These are phyloP conservation scores for Phytopythium sindhum DNA, from an alignment of 352 stramenopile genomes.

Conservation along the genomic window DNA sequence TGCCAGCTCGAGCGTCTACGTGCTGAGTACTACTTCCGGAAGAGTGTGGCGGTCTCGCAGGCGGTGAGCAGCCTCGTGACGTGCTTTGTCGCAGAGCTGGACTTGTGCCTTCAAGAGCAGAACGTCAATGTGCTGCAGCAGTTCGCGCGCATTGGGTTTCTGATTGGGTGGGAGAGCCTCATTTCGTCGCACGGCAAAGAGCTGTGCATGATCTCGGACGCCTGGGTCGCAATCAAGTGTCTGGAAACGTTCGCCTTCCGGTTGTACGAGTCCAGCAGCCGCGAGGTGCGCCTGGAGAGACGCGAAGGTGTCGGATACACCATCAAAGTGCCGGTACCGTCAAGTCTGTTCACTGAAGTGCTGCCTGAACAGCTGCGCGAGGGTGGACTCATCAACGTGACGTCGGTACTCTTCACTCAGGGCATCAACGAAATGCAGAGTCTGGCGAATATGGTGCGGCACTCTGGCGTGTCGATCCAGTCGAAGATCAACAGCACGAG, in stretches of 20 bases:
- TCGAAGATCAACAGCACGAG: slow-evolving; percentile 80
- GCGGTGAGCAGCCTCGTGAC: slow-evolving; percentile 78
- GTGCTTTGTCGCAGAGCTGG: slow-evolving; percentile 75
- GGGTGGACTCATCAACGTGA: slow-evolving; percentile 65
- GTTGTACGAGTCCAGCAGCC: slow-evolving; percentile 41
- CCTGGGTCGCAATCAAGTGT: slow-evolving; percentile 87
- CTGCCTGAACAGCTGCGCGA: slow-evolving; percentile 50
- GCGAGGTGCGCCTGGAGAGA: slow-evolving; percentile 62
- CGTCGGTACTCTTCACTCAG: slow-evolving; percentile 82
- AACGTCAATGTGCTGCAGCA: slow-evolving; percentile 66
- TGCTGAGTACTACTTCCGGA: slow-evolving; percentile 78
- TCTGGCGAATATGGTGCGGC: slow-evolving; percentile 86
- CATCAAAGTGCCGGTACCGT: slow-evolving; percentile 51
- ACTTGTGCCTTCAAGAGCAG: slow-evolving; percentile 62
- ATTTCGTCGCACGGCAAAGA: slow-evolving; percentile 95
- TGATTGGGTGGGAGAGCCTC: slow-evolving; percentile 94
- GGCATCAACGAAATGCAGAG: slow-evolving; percentile 95
- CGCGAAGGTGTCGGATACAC: slow-evolving; percentile 62
- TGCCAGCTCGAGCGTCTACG: slow-evolving; percentile 76
- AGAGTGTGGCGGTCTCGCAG: slow-evolving; percentile 81
- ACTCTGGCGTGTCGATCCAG: slow-evolving; percentile 79
- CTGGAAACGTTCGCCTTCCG: slow-evolving; percentile 83
- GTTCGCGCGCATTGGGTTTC: slow-evolving; percentile 69
- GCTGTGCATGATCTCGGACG: slow-evolving; percentile 92
- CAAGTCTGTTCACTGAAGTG: slow-evolving; percentile 30